Conservation (phyloP, 2,329 filamentous ascomycete genomes). For the Rhinocladiella similis region DNA sequence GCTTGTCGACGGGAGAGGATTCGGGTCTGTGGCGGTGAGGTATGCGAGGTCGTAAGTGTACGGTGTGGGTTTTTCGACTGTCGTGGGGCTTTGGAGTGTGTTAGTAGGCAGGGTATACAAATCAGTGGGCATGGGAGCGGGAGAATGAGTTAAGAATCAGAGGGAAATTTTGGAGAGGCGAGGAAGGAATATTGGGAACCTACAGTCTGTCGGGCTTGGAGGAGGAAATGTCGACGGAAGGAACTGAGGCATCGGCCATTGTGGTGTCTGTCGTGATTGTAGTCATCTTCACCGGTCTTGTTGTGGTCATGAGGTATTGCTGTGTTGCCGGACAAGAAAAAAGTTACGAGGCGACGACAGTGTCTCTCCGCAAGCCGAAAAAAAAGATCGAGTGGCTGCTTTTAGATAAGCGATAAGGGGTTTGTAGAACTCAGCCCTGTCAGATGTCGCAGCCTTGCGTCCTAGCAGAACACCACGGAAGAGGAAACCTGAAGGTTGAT, state of each 20-base stretch:
- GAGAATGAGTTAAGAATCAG: background rate
- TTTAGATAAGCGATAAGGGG: slow-evolving; percentile 1
- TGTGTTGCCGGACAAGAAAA: background rate
- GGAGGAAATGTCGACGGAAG: background rate
- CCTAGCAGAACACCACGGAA: background rate
- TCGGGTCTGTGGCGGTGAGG: slow-evolving; percentile 82
- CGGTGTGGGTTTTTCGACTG: slow-evolving; percentile 78
- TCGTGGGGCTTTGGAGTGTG: slow-evolving; percentile 30
- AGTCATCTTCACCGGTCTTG: background rate
- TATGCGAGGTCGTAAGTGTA: slow-evolving; percentile 92
- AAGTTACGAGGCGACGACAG: background rate
- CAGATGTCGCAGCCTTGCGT: background rate
- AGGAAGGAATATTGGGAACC: slow-evolving; percentile 20
- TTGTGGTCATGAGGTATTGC: background rate
- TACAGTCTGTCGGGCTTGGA: slow-evolving; percentile 44
- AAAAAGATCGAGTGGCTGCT: background rate
- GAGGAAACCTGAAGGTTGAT: no score
- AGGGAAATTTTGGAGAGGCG: background rate
- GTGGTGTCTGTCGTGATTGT: slow-evolving; percentile 6
- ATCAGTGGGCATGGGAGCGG: no score
- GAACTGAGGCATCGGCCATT: slow-evolving; percentile 9
- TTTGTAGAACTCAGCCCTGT: background rate
- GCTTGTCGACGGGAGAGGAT: slow-evolving; percentile 66
- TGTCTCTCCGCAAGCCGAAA: background rate
- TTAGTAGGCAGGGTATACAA: background rate